phyloP scores from a whole-genome alignment of 768 basidiomycete genomes.

The Phallus indusiatus region DNA sequence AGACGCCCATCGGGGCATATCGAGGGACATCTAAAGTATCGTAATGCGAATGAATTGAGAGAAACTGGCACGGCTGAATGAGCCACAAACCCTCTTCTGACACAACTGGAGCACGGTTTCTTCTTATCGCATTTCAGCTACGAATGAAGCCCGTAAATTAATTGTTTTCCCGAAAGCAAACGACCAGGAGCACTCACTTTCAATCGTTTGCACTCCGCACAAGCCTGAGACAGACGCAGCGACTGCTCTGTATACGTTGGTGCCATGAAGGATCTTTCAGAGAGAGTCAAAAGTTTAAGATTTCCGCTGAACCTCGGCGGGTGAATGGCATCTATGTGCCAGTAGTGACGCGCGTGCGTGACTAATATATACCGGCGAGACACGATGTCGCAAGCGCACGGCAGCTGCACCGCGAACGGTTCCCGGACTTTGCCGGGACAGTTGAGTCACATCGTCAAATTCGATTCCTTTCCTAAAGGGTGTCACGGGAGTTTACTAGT shows the following conservation, averaged over 20 bases:
- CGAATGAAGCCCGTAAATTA: too few relatives aligned
- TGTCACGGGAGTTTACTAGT: not conserved
- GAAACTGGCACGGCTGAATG: not conserved
- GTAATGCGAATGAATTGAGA: not conserved
- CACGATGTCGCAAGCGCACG: not conserved
- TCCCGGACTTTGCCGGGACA: not conserved
- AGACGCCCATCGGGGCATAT: slow-evolving; percentile 6
- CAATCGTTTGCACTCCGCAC: slow-evolving; percentile 4
- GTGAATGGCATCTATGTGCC: not conserved
- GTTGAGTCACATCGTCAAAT: too few relatives aligned
- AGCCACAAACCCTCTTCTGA: slow-evolving; percentile 24
- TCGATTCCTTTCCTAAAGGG: not conserved
- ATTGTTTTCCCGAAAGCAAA: not conserved
- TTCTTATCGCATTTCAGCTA: slow-evolving; percentile 21
- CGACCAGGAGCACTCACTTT: not conserved
- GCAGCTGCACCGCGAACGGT: not conserved
- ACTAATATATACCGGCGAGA: not conserved
- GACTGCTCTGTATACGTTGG: not conserved
- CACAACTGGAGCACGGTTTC: slow-evolving; percentile 67
- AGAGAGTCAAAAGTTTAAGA: not conserved
- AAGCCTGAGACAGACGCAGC: not conserved
- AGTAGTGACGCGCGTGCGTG: not conserved
- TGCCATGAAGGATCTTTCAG: not conserved
- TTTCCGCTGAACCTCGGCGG: not conserved
- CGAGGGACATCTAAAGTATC: not conserved